Evolutionary conservation across 495 filamentous ascomycete species (phyloP).

Genomic region (Xylaria palmicola): DNA sequence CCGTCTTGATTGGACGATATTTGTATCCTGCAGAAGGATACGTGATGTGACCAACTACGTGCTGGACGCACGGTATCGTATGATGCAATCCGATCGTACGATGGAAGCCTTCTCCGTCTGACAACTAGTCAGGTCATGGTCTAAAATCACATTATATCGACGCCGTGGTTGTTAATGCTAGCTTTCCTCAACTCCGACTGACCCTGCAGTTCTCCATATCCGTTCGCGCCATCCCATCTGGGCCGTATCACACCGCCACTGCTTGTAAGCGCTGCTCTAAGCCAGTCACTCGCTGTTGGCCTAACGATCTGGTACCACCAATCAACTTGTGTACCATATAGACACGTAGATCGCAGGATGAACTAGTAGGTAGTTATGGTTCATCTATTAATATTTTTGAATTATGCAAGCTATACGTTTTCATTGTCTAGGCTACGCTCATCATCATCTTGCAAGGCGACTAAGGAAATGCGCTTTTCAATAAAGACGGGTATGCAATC

Average conservation of each 20-base stretch:
- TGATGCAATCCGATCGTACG: constrained; percentile 13
- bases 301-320: neutral
- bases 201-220: neutral
- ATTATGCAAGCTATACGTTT: neutral
- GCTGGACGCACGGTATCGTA: neutral
- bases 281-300: neutral
- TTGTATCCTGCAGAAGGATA: neutral
- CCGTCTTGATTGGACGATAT: neutral
- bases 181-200: neutral
- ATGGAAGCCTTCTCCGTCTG: neutral
- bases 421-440: neutral
- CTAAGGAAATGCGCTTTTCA: neutral
- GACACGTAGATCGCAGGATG: neutral
- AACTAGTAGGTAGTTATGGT: neutral
- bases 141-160: neutral
- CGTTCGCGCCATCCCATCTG: neutral
- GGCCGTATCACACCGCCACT: neutral
- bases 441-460: neutral
- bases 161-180: neutral
- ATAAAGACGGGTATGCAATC: neutral
- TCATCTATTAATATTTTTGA: constrained; percentile 8
- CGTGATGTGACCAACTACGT: neutral
- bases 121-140: neutral
- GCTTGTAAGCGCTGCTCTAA: neutral
- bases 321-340: neutral